Evolutionary conservation across 2,329 filamentous ascomycete genomes (phyloP).

Genomic region (Phaeosphaeriaceae sp.): DNA sequence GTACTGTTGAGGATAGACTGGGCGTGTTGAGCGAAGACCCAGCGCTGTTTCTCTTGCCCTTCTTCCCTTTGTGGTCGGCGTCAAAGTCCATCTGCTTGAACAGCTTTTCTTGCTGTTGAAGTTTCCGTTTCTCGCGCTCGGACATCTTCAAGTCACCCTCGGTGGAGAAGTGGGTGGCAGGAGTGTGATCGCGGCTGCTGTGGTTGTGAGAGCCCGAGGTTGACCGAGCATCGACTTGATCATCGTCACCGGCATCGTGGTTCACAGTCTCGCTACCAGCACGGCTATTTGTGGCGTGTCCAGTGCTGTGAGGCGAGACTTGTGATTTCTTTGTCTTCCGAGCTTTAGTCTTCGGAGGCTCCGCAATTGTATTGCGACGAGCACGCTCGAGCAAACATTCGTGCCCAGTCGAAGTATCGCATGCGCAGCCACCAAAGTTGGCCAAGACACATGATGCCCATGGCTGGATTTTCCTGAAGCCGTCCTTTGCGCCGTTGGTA

Average conservation of each 20-base stretch:
- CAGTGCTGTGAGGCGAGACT: conserved; percentile 62
- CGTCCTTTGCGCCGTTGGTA: conserved; percentile 66
- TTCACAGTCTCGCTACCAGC: conserved; percentile 65
- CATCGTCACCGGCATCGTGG: conserved; percentile 60
- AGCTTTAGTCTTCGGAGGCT: conserved; percentile 51
- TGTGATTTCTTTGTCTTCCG: conserved; percentile 59
- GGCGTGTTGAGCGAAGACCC: conserved; percentile 62
- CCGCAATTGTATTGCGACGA: conserved; percentile 39
- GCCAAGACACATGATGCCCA: conserved; percentile 76
- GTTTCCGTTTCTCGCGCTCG: conserved; percentile 67
- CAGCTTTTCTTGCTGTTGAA: conserved; percentile 67
- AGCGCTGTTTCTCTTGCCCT: conserved; percentile 64
- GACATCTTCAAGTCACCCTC: conserved; percentile 61
- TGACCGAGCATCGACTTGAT: conserved; percentile 63
- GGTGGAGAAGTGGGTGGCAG: conserved; percentile 59
- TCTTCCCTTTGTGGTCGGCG: conserved; percentile 59
- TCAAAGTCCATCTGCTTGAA: conserved; percentile 68
- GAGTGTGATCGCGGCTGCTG: conserved; percentile 67
- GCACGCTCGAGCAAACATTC: conserved; percentile 47
- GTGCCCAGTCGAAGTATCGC: conserved; percentile 56
- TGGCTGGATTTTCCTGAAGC: conserved; percentile 66
- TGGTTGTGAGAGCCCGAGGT: conserved; percentile 64
- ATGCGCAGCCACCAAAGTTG: conserved; percentile 82
- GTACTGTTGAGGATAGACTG: conserved; percentile 53
- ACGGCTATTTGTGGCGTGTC: conserved; percentile 62